Evolutionary conservation across 2,329 filamentous ascomycete species (phyloP), one percentile per base, ranked within the genome.

Genomic region (Parastagonospora nodorum): DNA sequence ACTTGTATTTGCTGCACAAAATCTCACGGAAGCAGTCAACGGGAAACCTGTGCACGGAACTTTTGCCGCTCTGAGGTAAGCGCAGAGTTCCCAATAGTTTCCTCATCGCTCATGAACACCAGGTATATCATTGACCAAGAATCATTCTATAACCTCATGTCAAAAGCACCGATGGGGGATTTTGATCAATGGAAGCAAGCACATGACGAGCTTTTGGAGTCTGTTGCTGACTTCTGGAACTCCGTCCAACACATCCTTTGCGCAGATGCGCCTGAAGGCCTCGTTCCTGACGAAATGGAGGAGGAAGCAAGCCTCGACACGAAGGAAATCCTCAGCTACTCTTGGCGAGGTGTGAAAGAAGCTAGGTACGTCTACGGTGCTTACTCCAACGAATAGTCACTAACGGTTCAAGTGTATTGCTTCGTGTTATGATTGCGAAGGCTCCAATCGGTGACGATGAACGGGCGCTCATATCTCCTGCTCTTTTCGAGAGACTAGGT

Each of bases 301-400:
- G 87, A 88, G 30, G 77, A 84, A 12, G 82, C 88, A 4, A 88
- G 87, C 1, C 80, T 91, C 2, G 87, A 89, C 44, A 92, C 91
- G 0, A 97, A 97, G 68, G 91, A 95, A 63, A 82, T 96, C 14
- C 75, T 99, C 40, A 97, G 93, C 58, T 99, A 94, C 72, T 96
- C 92, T 55, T 99, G 96, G 82, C 85, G 94, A 62, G 90, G 92
- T 5, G 80, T 97, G n/a, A 93, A 96, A 55, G 94, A 99, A 75
- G 90, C 92, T 19, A 96, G 90, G 88, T 91, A 77, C 53, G 75
- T 33, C 11, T 12, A 29, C 11, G 27, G 16, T 24, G 0, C 8
- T 24, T n/a, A 12, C 28, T 4, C 16, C 19, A 36, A 14, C 12
- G 29, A 33, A 12, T 2, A 29, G n/a, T 9, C 8, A 32, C 55